Conservation (phyloP, 768 basidiomycete species). For the Fomitopsis serialis region DNA sequence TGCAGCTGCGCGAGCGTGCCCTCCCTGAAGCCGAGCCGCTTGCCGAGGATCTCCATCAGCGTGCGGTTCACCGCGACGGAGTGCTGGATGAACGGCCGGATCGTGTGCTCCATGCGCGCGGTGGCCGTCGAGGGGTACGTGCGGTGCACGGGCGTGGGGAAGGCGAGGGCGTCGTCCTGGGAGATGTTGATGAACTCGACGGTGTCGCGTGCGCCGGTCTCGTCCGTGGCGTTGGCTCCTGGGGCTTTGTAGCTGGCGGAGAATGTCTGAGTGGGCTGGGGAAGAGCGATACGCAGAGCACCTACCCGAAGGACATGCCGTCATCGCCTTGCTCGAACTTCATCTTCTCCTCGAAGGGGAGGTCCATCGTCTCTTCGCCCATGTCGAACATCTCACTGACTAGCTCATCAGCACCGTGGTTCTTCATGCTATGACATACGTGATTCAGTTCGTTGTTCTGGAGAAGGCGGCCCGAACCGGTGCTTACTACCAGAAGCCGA, state of each 20-base stretch:
- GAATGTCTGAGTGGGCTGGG: background rate
- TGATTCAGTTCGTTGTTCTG: background rate
- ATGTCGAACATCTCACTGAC: constrained; percentile 33
- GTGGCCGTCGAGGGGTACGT: constrained; percentile 21
- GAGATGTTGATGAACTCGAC: constrained; percentile 29
- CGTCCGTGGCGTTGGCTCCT: constrained; percentile 26
- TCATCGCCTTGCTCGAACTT: constrained; percentile 36
- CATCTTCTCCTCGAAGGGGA: constrained; percentile 35
- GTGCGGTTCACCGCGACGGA: constrained; percentile 18
- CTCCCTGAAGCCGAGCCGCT: constrained; percentile 16
- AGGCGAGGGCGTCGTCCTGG: constrained; percentile 29
- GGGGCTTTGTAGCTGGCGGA: constrained; percentile 21
- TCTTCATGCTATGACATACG: constrained; percentile 29
- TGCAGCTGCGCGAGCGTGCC: constrained; percentile 17
- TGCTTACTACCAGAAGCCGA: constrained; percentile 50
- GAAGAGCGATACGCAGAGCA: background rate
- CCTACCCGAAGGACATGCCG: constrained; percentile 31
- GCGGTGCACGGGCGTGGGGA: constrained; percentile 19
- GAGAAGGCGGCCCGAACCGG: too few species aligned
- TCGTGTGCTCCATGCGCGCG: constrained; percentile 14
- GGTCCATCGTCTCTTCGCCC: constrained; percentile 31
- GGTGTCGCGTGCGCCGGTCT: constrained; percentile 23
- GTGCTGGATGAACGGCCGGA: constrained; percentile 16
- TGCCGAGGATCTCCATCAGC: constrained; percentile 18
- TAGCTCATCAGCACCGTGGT: constrained; percentile 33